Base-by-base conservation (phyloP, 1,139 yeast genomes). In the Torulaspora pretoriensis region DNA sequence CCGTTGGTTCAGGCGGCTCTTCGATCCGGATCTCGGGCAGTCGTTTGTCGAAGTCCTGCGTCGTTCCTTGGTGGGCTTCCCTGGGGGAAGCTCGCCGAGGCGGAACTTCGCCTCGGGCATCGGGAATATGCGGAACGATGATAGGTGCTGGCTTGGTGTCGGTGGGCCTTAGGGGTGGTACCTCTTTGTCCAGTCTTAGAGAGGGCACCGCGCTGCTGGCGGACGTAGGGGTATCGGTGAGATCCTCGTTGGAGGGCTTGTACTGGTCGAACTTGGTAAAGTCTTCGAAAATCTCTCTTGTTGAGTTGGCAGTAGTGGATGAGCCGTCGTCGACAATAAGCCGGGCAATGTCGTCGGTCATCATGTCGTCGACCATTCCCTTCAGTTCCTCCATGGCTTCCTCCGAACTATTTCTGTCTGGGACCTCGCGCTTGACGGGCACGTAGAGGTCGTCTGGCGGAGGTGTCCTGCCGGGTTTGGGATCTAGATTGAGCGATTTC, bases 361-460 rank as follows among this genome's bases (percentile, higher is more conserved):
- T 57, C 60, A 68, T 57, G 22, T 64, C 56, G 38, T 65, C 68
- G n/a, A 68, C 68, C 68, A 67, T 61, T 19, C 52, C 59, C 24
- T 49, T 59, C 34, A 62, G 29, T 26, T 60, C 64, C 23, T 58
- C 58, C 28, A 59, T 51, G 2, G 60, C 53, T 29, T 50, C 50
- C 10, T 52, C 51, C 12, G 41, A 38, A 22, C 24, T 32, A 7
- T 52, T 48, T 13, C 36, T 44, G 28, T 46, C 47, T 8, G 31
- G 45, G 30, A 30, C 49, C 9, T 36, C 46, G 8, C 10, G 36
- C 25, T 10, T 37, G 10, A 8, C 14, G 10, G 14, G 25, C 8
- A 27, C 14, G 5, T 8, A n/a, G 14, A 12, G 30, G 26, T 32
- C 34, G 13, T 12, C 29, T 13, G 41, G 36, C 7, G 45, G 46